Percentiles rank a stretch among this genome's conserved stretches.
phyloP scores from a whole-genome alignment of 148 eudicot genomes.

The Amaranthus hypochondriacus region DNA sequence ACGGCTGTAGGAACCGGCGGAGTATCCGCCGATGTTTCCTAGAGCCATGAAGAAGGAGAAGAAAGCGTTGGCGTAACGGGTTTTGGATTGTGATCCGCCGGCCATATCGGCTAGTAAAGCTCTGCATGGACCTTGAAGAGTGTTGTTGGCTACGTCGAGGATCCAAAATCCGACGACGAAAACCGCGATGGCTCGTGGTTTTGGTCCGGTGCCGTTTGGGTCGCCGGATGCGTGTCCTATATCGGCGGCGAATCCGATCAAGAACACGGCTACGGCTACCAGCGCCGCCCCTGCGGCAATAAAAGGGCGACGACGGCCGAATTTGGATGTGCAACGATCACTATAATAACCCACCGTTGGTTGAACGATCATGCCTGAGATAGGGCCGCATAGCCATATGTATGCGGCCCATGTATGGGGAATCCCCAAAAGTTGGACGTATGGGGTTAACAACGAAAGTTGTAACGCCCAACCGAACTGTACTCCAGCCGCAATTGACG shows the following conservation, averaged over 20 bases:
- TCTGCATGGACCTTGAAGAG: conserved; percentile 52
- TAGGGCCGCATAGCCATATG: conserved; percentile 58
- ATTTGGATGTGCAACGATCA: conserved; percentile 43
- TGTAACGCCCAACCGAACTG: conserved; percentile 65
- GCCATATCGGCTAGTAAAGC: conserved; percentile 48
- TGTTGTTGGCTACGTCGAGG: conserved; percentile 56
- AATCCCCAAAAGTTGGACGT: conserved; percentile 50
- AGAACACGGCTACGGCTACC: conserved; percentile 36
- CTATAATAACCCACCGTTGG: conserved; percentile 48
- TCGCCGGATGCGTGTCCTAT: conserved; percentile 42
- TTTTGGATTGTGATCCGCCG: conserved; percentile 30
- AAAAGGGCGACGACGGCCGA: conserved; percentile 52
- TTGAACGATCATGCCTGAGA: conserved; percentile 52
- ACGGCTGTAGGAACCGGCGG: conserved; percentile 39
- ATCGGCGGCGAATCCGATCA: conserved; percentile 56
- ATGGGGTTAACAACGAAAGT: conserved; percentile 48
- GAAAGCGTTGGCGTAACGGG: conserved; percentile 38
- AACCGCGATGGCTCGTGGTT: conserved; percentile 42
- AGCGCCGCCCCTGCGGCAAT: conserved; percentile 39
- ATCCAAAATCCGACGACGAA: conserved; percentile 58
- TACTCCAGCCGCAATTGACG: conserved; percentile 52
- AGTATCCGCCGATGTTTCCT: conserved; percentile 49
- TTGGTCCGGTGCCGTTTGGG: conserved; percentile 10
- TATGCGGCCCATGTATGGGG: conserved; percentile 47
- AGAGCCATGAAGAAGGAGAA: conserved; percentile 56